These are phyloP conservation scores for Trametes villosa DNA, from an alignment of 768 basidiomycete species.

Conservation along the genomic window DNA sequence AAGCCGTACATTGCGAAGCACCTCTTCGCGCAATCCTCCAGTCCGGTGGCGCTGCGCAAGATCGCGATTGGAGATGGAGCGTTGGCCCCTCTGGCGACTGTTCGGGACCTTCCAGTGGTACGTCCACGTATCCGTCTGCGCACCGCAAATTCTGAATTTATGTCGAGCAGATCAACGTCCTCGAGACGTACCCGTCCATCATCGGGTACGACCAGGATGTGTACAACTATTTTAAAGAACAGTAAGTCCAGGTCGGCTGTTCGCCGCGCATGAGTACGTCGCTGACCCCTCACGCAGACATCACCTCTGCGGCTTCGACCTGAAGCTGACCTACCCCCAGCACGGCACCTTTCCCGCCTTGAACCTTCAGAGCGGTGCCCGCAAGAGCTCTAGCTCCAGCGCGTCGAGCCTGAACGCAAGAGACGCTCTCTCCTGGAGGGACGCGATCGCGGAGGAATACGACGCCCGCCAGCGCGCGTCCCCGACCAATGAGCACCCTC, in stretches of 20 bases:
- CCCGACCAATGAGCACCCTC: not conserved
- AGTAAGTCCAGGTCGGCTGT: constrained; percentile 63
- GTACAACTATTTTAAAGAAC: constrained; percentile 67
- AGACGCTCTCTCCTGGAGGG: constrained; percentile 7
- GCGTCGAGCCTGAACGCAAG: not conserved
- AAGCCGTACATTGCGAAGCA: constrained; percentile 72
- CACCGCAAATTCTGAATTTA: not conserved
- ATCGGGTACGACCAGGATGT: constrained; percentile 71
- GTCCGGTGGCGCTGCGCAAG: constrained; percentile 68
- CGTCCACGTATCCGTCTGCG: constrained; percentile 36
- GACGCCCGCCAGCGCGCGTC: not conserved
- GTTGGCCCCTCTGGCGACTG: constrained; percentile 37
- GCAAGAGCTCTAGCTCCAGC: not conserved
- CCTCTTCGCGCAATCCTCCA: constrained; percentile 61
- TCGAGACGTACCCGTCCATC: constrained; percentile 75
- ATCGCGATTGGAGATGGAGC: constrained; percentile 74
- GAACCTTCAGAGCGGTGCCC: constrained; percentile 11
- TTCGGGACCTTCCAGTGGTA: constrained; percentile 26
- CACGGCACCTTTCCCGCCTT: constrained; percentile 50
- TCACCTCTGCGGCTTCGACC: constrained; percentile 63
- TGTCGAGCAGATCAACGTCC: constrained; percentile 48
- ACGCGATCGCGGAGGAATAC: constrained; percentile 11
- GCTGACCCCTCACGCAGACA: constrained; percentile 40
- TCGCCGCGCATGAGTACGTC: constrained; percentile 13
- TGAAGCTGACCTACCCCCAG: constrained; percentile 75